phyloP scores from a whole-genome alignment of 257 asterid species.

The Plantago major region DNA sequence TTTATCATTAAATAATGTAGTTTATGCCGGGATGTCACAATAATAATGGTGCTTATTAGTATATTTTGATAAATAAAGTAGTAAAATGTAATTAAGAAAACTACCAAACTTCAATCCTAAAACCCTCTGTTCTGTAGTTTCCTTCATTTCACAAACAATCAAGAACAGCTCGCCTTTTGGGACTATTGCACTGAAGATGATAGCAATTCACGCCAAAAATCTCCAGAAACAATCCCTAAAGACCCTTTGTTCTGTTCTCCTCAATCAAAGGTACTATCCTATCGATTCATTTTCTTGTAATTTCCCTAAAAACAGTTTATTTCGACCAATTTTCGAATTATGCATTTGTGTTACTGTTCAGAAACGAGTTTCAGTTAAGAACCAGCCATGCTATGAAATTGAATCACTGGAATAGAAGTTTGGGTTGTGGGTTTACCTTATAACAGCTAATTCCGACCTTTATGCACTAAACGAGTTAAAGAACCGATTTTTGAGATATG shows the following conservation, averaged over 20 bases:
- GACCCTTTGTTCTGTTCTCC: conserved; percentile 25
- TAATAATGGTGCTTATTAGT: no score
- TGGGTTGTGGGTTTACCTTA: conserved; percentile 18
- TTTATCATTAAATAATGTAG: no score
- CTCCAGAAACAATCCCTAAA: conserved; percentile 23
- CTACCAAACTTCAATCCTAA: conserved; percentile 8
- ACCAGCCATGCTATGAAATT: conserved; percentile 13
- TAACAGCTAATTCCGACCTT: conserved; percentile 31
- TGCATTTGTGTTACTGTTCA: conserved; percentile 5
- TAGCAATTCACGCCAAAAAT: conserved; percentile 2
- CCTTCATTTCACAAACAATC: neutral
- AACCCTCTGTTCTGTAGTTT: neutral
- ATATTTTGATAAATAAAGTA: neutral
- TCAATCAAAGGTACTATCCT: conserved; percentile 32
- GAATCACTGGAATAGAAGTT: conserved; percentile 18
- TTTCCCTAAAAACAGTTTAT: conserved; percentile 6
- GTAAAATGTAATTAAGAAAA: neutral
- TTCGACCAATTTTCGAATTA: neutral
- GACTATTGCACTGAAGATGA: conserved; percentile 1
- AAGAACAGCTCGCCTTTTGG: neutral
- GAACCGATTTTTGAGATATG: conserved; percentile 1
- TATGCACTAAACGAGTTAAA: conserved; percentile 33
- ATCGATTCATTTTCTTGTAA: neutral
- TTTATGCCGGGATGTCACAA: no score
- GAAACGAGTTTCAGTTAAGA: conserved; percentile 22